These are phyloP conservation scores for Tetracentron sinense DNA, from an alignment of 164 flowering plant species.

Conservation along the genomic window DNA sequence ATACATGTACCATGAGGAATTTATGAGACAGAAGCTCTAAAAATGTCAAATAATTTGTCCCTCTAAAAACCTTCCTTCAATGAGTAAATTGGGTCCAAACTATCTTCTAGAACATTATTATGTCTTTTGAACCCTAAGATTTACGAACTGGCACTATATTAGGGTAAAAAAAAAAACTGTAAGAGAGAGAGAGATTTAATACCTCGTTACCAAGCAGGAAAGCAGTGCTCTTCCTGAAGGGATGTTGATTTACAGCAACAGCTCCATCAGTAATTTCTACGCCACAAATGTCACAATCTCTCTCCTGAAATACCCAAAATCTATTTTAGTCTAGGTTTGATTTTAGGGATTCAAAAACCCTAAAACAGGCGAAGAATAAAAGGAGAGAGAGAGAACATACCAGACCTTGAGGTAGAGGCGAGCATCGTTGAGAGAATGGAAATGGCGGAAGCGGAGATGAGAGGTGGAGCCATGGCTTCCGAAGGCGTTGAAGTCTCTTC, in stretches of 20 bases:
- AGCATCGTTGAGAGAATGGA: slow-evolving; percentile 77
- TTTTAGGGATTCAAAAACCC: slow-evolving; percentile 5
- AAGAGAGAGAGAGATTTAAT: neutral
- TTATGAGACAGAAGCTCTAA: too few relatives aligned
- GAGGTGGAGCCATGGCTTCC: slow-evolving; percentile 96
- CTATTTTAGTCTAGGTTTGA: too few relatives aligned
- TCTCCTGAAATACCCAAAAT: slow-evolving; percentile 40
- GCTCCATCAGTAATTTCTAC: slow-evolving; percentile 86
- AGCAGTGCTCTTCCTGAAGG: slow-evolving; percentile 80
- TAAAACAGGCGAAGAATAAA: neutral
- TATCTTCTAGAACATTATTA: too few relatives aligned
- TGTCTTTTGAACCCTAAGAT: neutral
- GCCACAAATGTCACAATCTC: slow-evolving; percentile 90
- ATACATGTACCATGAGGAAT: too few relatives aligned
- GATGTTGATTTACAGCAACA: slow-evolving; percentile 73
- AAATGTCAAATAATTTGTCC: too few relatives aligned
- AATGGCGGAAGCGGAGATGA: slow-evolving; percentile 84
- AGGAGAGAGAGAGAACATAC: neutral
- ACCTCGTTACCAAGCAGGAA: slow-evolving; percentile 96
- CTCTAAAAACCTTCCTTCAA: too few relatives aligned
- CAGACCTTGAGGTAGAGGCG: slow-evolving; percentile 63
- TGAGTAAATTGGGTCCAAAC: too few relatives aligned
- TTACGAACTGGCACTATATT: too few relatives aligned
- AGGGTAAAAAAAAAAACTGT: too few relatives aligned
- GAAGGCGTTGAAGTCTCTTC: slow-evolving; percentile 92